A percentile compares a stretch with the other conserved stretches of the same genome.
phyloP scores from a whole-genome alignment of 805 yeast genomes.

The Teunomyces barrocoloradensis region DNA sequence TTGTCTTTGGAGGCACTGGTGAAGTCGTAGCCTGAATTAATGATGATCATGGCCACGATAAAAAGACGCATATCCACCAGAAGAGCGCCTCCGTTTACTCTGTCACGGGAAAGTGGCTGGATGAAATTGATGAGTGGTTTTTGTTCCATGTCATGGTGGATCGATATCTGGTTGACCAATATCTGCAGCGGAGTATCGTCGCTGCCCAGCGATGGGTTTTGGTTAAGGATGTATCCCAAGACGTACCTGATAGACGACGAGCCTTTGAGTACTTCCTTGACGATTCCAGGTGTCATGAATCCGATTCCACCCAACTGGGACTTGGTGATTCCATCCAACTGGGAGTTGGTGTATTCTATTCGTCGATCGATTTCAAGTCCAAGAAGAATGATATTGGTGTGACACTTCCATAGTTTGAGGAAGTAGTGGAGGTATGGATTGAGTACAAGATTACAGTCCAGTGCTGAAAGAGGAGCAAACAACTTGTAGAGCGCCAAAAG shows the following conservation, averaged over 20 bases:
- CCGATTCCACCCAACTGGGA: conserved; percentile 19
- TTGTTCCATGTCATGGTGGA: conserved; percentile 54
- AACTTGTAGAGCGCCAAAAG: conserved; percentile 32
- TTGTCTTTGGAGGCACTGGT: conserved; percentile 8
- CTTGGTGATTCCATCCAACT: conserved; percentile 17
- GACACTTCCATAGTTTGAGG: conserved; percentile 63
- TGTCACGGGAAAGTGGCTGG: conserved; percentile 64
- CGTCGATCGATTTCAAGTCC: conserved; percentile 54
- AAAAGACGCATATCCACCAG: conserved; percentile 57
- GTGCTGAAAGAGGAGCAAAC: conserved; percentile 21
- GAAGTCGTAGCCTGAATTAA: conserved; percentile 22
- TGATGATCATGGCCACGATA: conserved; percentile 48
- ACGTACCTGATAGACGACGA: conserved; percentile 61
- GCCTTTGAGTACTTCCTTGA: conserved; percentile 49
- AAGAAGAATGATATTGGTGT: conserved; percentile 55
- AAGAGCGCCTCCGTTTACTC: conserved; percentile 56
- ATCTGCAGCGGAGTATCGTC: not conserved
- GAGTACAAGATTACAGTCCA: conserved; percentile 37
- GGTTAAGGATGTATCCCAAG: conserved; percentile 59
- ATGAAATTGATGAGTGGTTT: conserved; percentile 58
- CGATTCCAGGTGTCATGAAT: conserved; percentile 30
- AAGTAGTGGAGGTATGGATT: conserved; percentile 64
- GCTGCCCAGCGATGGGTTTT: conserved; percentile 22
- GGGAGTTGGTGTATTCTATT: conserved; percentile 29
- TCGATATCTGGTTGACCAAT: not conserved